Conservation (phyloP, 305 asterid species). For the Solanum aculeatissimum region DNA sequence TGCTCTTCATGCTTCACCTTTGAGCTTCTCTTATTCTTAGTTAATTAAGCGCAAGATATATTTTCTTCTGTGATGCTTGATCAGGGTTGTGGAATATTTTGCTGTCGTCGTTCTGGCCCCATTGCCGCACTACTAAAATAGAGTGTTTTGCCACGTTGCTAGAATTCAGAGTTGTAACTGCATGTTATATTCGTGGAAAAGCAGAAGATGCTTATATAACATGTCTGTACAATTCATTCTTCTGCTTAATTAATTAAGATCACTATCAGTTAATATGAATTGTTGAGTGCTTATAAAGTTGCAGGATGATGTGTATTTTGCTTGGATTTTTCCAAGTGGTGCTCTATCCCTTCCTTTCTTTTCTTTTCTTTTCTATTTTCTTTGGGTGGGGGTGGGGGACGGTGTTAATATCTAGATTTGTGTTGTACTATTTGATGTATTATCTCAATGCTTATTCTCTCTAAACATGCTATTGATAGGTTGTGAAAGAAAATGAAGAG, state of each 20-base stretch:
- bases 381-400: background rate
- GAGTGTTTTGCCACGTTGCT: background rate
- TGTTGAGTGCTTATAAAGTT: background rate
- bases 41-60: background rate
- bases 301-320: background rate
- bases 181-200: background rate
- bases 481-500: constrained; percentile 36
- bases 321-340: background rate
- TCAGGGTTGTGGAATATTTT: background rate
- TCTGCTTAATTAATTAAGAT: background rate
- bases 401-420: background rate
- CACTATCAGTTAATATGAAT: background rate
- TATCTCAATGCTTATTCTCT: background rate
- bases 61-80: background rate
- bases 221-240: background rate
- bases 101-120: background rate
- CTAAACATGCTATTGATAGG: constrained; percentile 8
- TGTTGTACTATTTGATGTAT: background rate
- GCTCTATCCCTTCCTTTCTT: background rate
- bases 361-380: background rate
- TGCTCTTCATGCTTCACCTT: background rate
- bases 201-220: background rate
- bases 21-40: background rate
- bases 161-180: background rate
- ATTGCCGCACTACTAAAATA: background rate